Evolutionary conservation across 164 flowering plant species (phyloP).

Genomic region (Taxillus chinensis): DNA sequence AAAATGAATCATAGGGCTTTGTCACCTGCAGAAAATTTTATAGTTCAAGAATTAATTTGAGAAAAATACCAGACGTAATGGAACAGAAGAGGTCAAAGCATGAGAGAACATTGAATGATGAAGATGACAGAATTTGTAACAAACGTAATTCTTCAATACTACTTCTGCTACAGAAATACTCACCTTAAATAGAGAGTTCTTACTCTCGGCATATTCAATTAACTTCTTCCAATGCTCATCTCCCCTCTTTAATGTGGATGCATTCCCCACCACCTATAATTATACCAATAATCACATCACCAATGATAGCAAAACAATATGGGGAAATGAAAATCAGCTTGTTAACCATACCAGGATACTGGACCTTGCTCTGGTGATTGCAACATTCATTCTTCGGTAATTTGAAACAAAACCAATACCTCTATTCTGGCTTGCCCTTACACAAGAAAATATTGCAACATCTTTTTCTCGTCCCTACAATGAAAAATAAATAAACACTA

Average conservation of each 20-base stretch:
- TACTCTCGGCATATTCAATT: slow-evolving; percentile 52
- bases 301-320: background rate
- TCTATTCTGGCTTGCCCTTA: slow-evolving; percentile 57
- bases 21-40: slow-evolving; percentile 34
- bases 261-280: slow-evolving; percentile 71
- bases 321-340: background rate
- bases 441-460: slow-evolving; percentile 90
- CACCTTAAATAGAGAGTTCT: slow-evolving; percentile 52
- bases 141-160: too few relatives aligned
- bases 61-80: background rate
- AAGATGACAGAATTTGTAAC: too few relatives aligned
- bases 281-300: background rate
- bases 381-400: slow-evolving; percentile 88
- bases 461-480: slow-evolving; percentile 90
- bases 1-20: slow-evolving; percentile 54
- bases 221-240: slow-evolving; percentile 78
- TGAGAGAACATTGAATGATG: background rate
- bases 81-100: too few relatives aligned
- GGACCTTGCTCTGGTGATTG: slow-evolving; percentile 90
- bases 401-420: slow-evolving; percentile 82
- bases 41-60: background rate
- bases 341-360: slow-evolving; percentile 59
- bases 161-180: background rate
- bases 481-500: background rate
- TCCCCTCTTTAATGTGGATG: slow-evolving; percentile 45